Conservation (phyloP, 2,329 filamentous ascomycete species). For the Thelonectria discophora region DNA sequence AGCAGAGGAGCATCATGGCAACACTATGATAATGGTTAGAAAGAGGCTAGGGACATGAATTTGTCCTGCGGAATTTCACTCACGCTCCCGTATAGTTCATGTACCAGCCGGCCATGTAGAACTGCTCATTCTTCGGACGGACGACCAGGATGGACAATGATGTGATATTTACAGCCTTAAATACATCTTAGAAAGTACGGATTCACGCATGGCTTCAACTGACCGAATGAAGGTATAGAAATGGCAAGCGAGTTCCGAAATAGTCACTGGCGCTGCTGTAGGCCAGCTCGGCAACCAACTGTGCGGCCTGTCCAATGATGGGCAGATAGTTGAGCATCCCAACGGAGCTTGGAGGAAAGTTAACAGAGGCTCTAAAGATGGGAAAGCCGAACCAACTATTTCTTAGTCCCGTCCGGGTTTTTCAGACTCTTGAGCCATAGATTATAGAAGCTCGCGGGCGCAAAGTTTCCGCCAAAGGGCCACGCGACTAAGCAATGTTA, state of each 20-base stretch:
- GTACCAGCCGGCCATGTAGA: conserved; percentile 24
- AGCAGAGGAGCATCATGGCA: conserved; percentile 10
- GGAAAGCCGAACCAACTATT: neutral
- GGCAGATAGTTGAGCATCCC: conserved; percentile 24
- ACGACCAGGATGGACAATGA: conserved; percentile 23
- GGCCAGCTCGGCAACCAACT: conserved; percentile 17
- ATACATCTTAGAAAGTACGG: too few relatives aligned
- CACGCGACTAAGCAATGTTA: neutral
- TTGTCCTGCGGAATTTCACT: neutral
- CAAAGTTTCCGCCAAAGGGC: conserved; percentile 9
- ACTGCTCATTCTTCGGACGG: conserved; percentile 9
- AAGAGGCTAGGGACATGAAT: neutral
- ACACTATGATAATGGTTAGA: neutral
- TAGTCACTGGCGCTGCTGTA: conserved; percentile 21
- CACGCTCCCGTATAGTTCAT: conserved; percentile 25
- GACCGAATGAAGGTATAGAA: conserved; percentile 20
- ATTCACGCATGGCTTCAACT: neutral
- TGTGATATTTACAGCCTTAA: conserved; percentile 25
- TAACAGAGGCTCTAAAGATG: too few relatives aligned
- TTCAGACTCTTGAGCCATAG: conserved; percentile 15
- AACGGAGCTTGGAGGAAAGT: too few relatives aligned
- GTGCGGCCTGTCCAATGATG: conserved; percentile 16
- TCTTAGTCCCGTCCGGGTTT: neutral
- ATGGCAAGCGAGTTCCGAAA: conserved; percentile 17
- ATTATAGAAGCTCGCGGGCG: conserved; percentile 11